A percentile compares a stretch with the other conserved stretches of the same genome.
phyloP scores from a whole-genome alignment of 176 grass and related monocot genomes.

The Rhipidocladum racemiflorum region DNA sequence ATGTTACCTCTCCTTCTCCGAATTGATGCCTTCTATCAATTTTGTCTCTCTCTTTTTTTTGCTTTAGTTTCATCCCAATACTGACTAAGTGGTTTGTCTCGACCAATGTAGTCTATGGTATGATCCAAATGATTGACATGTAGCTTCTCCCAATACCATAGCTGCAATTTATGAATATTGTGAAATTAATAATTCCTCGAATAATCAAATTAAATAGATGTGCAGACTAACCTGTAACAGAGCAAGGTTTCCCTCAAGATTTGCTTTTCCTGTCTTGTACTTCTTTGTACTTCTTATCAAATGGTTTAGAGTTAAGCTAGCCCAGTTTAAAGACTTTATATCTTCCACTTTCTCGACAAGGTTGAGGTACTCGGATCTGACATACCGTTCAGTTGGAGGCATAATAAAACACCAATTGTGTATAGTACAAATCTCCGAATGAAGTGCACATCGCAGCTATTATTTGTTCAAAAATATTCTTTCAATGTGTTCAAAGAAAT shows the following conservation, averaged over 20 bases:
- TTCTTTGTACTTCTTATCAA: not conserved
- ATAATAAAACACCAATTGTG: not conserved
- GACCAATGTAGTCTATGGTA: not conserved
- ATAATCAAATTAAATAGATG: not conserved
- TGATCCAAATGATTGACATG: not conserved
- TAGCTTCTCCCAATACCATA: not conserved
- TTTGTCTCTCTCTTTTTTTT: not conserved
- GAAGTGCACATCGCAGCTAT: not conserved
- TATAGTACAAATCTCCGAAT: not conserved
- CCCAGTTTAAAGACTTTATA: not conserved
- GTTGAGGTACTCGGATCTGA: not conserved
- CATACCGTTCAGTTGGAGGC: not conserved
- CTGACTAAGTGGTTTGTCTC: not conserved
- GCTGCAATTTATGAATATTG: not conserved
- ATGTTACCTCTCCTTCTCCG: not conserved
- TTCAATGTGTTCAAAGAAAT: not conserved
- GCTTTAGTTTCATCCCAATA: not conserved
- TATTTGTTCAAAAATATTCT: not conserved
- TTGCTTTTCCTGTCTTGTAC: not conserved
- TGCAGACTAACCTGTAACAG: not conserved
- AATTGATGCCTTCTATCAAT: not conserved
- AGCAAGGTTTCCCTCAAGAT: not conserved
- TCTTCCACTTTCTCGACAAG: not conserved
- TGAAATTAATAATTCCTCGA: too few species aligned
- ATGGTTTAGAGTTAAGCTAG: not conserved